Conservation (phyloP, 805 yeast genomes). For the Candida loeiensis region DNA sequence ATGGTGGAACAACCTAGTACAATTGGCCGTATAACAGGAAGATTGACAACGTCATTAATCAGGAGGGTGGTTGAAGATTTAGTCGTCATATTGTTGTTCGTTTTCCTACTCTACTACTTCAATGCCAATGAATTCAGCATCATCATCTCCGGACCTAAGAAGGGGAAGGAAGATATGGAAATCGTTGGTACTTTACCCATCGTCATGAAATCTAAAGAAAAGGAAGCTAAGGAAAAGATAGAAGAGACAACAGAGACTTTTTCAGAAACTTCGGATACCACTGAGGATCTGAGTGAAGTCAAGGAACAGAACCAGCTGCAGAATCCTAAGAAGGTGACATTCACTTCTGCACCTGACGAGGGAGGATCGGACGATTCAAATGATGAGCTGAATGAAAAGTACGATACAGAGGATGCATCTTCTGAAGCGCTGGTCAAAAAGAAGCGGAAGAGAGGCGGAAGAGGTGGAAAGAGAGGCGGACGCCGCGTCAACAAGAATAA, state of each 20-base stretch:
- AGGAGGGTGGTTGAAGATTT: slow-evolving; percentile 47
- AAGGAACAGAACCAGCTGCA: not conserved
- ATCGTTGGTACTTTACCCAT: slow-evolving; percentile 2
- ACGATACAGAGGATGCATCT: slow-evolving; percentile 6
- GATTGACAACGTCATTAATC: slow-evolving; percentile 7
- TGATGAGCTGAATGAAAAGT: slow-evolving; percentile 13
- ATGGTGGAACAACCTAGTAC: not conserved
- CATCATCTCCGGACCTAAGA: slow-evolving; percentile 7
- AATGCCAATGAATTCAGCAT: slow-evolving; percentile 9
- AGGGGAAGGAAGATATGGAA: slow-evolving; percentile 5
- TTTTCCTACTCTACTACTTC: slow-evolving; percentile 9
- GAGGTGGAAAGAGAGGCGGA: slow-evolving; percentile 35
- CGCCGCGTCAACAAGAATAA: slow-evolving; percentile 41
- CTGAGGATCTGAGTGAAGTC: slow-evolving; percentile 5
- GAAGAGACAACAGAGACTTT: not conserved
- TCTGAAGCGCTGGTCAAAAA: slow-evolving; percentile 32
- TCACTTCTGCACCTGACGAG: slow-evolving; percentile 18
- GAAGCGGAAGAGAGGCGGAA: slow-evolving; percentile 77
- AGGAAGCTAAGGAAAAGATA: not conserved
- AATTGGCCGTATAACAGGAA: slow-evolving; percentile 3
- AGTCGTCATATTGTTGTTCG: slow-evolving; percentile 26
- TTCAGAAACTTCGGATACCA: slow-evolving; percentile 1
- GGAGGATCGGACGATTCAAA: slow-evolving; percentile 12
- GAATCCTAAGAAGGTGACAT: slow-evolving; percentile 20
- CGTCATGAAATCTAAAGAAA: not conserved